These are phyloP conservation scores for Juncus inflexus DNA, from an alignment of 176 grass and related monocot species.

Conservation along the genomic window DNA sequence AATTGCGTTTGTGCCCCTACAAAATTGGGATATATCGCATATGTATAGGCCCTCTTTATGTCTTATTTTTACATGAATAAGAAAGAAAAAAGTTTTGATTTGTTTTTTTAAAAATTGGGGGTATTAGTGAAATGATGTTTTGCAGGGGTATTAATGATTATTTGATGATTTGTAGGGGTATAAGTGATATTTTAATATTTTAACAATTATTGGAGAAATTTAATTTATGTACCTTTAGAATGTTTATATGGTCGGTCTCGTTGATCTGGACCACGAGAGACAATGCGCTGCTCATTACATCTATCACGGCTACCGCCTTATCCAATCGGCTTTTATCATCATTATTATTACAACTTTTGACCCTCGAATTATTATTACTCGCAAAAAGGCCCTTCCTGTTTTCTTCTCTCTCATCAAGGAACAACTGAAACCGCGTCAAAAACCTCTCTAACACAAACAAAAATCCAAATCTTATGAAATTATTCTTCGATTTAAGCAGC, in stretches of 20 bases:
- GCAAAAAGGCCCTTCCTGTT: not conserved
- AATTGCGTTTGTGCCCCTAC: not conserved
- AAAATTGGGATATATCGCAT: no score
- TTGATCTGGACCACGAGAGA: conserved; percentile 85
- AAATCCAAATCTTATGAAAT: conserved; percentile 95
- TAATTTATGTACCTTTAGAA: conserved; percentile 72
- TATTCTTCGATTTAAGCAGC: conserved; percentile 90
- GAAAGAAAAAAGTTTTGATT: no score
- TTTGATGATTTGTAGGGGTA: not conserved
- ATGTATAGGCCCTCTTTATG: no score
- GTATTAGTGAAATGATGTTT: not conserved
- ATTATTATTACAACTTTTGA: conserved; percentile 39
- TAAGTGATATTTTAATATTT: not conserved
- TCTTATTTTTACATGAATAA: no score
- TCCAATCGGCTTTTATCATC: conserved; percentile 50
- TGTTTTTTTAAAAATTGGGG: no score
- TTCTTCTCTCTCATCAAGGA: conserved; percentile 74
- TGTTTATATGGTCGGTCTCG: conserved; percentile 96
- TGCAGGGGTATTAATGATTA: not conserved
- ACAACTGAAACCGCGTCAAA: conserved; percentile 93
- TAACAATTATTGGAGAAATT: conserved; percentile 1
- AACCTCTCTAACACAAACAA: conserved; percentile 89
- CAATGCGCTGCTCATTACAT: conserved; percentile 89
- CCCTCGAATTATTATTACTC: conserved; percentile 25
- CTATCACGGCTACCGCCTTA: conserved; percentile 84